Evolutionary conservation across 169 alveolate genomes (phyloP).

Genomic region (Neospora caninum): DNA sequence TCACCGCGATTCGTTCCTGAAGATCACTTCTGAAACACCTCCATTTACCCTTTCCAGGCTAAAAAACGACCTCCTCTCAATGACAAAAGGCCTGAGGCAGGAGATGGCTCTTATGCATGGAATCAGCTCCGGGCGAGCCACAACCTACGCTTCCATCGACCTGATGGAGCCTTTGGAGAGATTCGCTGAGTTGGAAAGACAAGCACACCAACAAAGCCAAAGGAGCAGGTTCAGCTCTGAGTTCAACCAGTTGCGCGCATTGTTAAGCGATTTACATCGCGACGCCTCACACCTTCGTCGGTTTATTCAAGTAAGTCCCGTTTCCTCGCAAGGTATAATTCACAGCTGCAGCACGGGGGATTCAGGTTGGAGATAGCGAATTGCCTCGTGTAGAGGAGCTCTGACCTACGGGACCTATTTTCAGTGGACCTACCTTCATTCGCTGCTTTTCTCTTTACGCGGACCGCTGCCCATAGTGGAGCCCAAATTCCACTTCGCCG

Average conservation of each 20-base stretch:
- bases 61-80: not conserved
- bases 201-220: not conserved
- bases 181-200: constrained; percentile 5
- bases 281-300: constrained; percentile 13
- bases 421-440: too few relatives aligned
- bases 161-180: constrained; percentile 9
- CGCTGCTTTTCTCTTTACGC: too few relatives aligned
- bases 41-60: not conserved
- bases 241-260: not conserved
- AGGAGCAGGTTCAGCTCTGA: not conserved
- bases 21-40: not conserved
- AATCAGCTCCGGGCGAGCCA: not conserved
- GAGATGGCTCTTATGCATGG: not conserved
- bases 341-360: too few relatives aligned
- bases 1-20: not conserved
- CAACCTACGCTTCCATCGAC: not conserved
- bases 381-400: too few relatives aligned
- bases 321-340: too few relatives aligned
- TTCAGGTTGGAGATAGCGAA: too few relatives aligned
- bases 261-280: not conserved
- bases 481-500: too few relatives aligned
- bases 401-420: too few relatives aligned
- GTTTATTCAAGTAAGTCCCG: not conserved
- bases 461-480: too few relatives aligned
- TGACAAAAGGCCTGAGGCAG: not conserved